These are phyloP conservation scores for Tardiomyces blankii DNA, from an alignment of 1,139 yeast species.

Conservation along the genomic window DNA sequence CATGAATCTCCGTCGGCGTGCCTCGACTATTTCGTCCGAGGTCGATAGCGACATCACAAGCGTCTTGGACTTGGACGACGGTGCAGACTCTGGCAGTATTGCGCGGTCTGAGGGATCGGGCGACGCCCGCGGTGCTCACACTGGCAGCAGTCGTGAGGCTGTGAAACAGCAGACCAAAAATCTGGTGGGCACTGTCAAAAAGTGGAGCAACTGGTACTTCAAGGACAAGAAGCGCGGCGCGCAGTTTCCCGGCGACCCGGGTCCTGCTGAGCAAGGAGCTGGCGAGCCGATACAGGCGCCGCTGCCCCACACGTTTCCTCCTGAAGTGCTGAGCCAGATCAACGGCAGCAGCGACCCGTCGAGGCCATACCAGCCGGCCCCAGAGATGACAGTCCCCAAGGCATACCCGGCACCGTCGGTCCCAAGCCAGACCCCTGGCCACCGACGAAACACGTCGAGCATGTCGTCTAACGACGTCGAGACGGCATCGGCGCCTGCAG, in stretches of 20 bases:
- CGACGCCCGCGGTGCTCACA: too few species aligned
- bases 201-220: slow-evolving; percentile 22
- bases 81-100: too few species aligned
- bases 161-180: not conserved
- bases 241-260: not conserved
- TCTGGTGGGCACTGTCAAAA: slow-evolving; percentile 18
- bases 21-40: too few species aligned
- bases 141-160: not conserved
- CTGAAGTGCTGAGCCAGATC: slow-evolving; percentile 16
- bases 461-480: too few species aligned
- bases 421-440: too few species aligned
- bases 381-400: slow-evolving; percentile 16
- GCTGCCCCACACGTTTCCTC: slow-evolving; percentile 21
- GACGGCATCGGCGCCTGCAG: too few species aligned
- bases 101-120: too few species aligned
- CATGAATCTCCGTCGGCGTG: too few species aligned
- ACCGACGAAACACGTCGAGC: too few species aligned
- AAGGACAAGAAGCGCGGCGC: slow-evolving; percentile 12
- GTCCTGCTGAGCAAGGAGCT: too few species aligned
- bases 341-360: slow-evolving; percentile 1
- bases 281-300: slow-evolving; percentile 15
- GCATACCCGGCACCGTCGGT: slow-evolving; percentile 7
- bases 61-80: too few species aligned
- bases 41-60: too few species aligned
- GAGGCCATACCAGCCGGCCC: slow-evolving; percentile 14